Percentiles rank a stretch among this genome's conserved stretches.
These are phyloP conservation scores for Yarrowia hollandica DNA, from an alignment of 805 yeast species.

Conservation along the genomic window DNA sequence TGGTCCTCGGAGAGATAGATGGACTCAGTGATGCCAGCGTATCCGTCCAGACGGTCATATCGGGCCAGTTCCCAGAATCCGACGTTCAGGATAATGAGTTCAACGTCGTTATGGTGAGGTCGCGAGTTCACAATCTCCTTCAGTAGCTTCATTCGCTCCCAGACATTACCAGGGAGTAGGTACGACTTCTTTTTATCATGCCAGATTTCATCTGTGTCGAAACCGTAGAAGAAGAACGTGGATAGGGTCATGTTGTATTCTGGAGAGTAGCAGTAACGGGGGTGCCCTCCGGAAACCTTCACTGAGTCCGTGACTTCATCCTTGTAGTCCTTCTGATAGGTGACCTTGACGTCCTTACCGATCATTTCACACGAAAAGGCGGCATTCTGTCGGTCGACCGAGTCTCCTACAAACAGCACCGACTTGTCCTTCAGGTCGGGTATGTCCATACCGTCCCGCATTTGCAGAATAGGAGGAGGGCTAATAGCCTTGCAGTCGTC, in stretches of 20 bases:
- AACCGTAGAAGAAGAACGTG: constrained; percentile 30
- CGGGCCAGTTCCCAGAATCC: constrained; percentile 31
- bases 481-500: constrained; percentile 24
- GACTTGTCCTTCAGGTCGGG: constrained; percentile 22
- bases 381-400: constrained; percentile 28
- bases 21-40: constrained; percentile 11
- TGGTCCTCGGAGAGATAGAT: constrained; percentile 27
- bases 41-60: constrained; percentile 25
- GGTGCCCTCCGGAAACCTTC: constrained; percentile 18
- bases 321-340: constrained; percentile 18
- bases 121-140: background rate
- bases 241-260: constrained; percentile 25
- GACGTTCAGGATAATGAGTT: constrained; percentile 25
- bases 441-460: constrained; percentile 12
- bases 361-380: constrained; percentile 26
- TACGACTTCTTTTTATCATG: constrained; percentile 29
- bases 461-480: constrained; percentile 20
- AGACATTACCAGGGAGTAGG: constrained; percentile 23
- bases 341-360: constrained; percentile 15
- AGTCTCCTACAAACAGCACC: constrained; percentile 29
- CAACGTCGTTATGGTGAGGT: constrained; percentile 27
- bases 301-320: constrained; percentile 1
- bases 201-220: constrained; percentile 30
- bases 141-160: constrained; percentile 19
- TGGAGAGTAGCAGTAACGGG: constrained; percentile 27